Conservation (phyloP, 352 stramenopile species). For the Phytophthora sp. region DNA sequence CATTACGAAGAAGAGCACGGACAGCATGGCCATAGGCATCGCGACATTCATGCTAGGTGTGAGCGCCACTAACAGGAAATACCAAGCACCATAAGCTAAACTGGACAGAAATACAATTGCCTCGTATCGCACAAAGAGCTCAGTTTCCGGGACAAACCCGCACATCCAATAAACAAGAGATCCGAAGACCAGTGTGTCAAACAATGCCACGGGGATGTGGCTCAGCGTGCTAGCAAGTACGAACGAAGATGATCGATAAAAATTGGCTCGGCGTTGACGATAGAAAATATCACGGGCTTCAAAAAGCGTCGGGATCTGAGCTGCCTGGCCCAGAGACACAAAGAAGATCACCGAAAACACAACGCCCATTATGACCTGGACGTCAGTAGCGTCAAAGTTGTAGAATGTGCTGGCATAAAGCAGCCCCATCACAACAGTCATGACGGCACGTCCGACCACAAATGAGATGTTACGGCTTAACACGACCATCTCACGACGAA, state of each 20-base stretch:
- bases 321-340: conserved; percentile 67
- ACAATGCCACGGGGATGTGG: conserved; percentile 44
- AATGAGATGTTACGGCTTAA: conserved; percentile 48
- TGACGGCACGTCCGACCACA: conserved; percentile 44
- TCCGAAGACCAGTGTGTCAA: conserved; percentile 79
- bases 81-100: conserved; percentile 50
- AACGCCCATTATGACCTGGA: conserved; percentile 70
- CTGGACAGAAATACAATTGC: conserved; percentile 51
- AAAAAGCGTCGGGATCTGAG: conserved; percentile 80
- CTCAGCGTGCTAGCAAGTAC: conserved; percentile 54
- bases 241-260: conserved; percentile 72
- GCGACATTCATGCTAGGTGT: conserved; percentile 47
- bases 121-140: conserved; percentile 48
- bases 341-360: conserved; percentile 86
- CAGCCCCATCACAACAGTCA: conserved; percentile 51
- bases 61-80: conserved; percentile 47
- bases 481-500: conserved; percentile 61
- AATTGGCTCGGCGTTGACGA: conserved; percentile 44
- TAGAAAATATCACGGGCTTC: conserved; percentile 65
- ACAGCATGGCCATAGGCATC: conserved; percentile 53
- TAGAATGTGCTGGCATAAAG: conserved; percentile 55
- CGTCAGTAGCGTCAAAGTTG: conserved; percentile 41
- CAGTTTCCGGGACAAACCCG: conserved; percentile 43
- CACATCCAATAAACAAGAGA: conserved; percentile 86
- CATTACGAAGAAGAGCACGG: conserved; percentile 51